These are phyloP conservation scores for Smallanthus sonchifolius DNA, from an alignment of 129 eudicot species.

Conservation along the genomic window DNA sequence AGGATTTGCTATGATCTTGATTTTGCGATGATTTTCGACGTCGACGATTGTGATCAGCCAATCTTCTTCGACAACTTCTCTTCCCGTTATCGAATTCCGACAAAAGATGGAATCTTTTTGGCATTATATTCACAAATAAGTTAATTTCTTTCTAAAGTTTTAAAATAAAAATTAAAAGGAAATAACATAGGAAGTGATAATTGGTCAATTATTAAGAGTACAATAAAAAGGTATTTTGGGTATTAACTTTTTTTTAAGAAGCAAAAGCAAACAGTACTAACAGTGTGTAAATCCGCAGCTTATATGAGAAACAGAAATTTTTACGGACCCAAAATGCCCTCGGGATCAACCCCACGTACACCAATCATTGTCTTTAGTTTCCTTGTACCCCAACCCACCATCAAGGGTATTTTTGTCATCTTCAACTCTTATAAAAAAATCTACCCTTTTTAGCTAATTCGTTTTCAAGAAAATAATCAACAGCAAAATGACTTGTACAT, in stretches of 20 bases:
- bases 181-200: neutral
- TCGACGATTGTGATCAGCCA: constrained; percentile 94
- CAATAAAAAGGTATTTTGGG: constrained; percentile 30
- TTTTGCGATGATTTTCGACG: constrained; percentile 66
- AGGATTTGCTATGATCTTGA: constrained; percentile 47
- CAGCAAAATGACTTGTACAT: no score
- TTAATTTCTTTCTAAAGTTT: neutral
- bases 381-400: constrained; percentile 20
- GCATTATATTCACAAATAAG: neutral
- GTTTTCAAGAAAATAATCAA: no score
- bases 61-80: constrained; percentile 88
- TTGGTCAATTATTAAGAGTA: constrained; percentile 15
- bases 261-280: constrained; percentile 56
- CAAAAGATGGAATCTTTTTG: constrained; percentile 68
- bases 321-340: constrained; percentile 90
- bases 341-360: constrained; percentile 76
- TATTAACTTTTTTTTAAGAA: constrained; percentile 28
- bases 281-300: constrained; percentile 29
- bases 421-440: no score
- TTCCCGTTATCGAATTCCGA: constrained; percentile 94
- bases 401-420: constrained; percentile 20
- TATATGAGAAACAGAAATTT: constrained; percentile 40
- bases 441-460: no score
- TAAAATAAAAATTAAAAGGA: neutral
- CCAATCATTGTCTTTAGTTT: constrained; percentile 41